phyloP scores from a whole-genome alignment of 208 protist genomes.

The Trypanosoma scelopori region DNA sequence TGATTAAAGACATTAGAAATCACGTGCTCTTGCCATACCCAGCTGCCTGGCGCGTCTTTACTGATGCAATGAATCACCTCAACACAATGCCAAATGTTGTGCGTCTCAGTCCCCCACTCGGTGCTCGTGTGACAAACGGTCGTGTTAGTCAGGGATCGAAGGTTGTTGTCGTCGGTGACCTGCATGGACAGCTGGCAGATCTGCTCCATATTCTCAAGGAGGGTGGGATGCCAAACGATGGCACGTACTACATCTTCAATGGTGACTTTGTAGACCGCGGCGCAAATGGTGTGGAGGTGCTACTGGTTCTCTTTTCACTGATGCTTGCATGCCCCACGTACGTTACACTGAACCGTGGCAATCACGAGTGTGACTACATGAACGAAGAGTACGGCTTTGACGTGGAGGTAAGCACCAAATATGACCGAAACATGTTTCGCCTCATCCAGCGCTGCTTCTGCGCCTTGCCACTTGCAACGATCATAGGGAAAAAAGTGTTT shows the following conservation, averaged over 20 bases:
- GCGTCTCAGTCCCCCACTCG: constrained; percentile 62
- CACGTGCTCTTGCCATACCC: constrained; percentile 77
- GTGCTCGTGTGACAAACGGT: constrained; percentile 67
- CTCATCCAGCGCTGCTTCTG: constrained; percentile 90
- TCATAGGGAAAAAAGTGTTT: constrained; percentile 77
- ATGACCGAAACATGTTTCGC: constrained; percentile 90
- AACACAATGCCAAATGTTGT: constrained; percentile 86
- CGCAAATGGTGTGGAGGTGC: constrained; percentile 95
- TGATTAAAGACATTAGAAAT: constrained; percentile 74
- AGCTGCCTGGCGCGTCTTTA: constrained; percentile 82
- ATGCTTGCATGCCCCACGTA: constrained; percentile 94
- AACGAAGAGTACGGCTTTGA: constrained; percentile 98
- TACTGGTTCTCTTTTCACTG: constrained; percentile 94
- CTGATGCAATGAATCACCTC: constrained; percentile 80
- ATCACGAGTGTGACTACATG: constrained; percentile 95
- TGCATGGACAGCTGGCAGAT: constrained; percentile 87
- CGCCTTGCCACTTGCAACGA: constrained; percentile 79
- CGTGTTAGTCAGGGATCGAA: constrained; percentile 79
- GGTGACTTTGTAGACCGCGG: constrained; percentile 98
- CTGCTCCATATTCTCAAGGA: constrained; percentile 86
- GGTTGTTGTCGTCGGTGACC: constrained; percentile 86
- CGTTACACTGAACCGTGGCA: constrained; percentile 95
- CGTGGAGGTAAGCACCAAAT: constrained; percentile 98
- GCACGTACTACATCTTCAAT: constrained; percentile 89
- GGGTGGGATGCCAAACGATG: constrained; percentile 76